These are phyloP conservation scores for Deinandra increscens DNA, from an alignment of 129 eudicot genomes.

Conservation along the genomic window DNA sequence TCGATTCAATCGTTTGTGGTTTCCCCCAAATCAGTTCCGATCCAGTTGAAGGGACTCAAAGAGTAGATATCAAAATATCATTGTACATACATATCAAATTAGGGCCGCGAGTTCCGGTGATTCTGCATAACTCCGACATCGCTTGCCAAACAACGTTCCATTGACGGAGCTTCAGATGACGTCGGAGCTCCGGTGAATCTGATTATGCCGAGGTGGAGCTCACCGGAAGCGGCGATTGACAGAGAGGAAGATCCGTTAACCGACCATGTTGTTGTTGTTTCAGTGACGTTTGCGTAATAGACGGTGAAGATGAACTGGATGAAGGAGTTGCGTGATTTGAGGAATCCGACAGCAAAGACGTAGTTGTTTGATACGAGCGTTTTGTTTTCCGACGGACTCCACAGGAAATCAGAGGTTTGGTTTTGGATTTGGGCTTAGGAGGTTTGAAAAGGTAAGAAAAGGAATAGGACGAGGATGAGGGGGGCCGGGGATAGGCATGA, in stretches of 20 bases:
- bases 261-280: conserved; percentile 52
- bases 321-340: conserved; percentile 27
- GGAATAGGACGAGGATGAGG: conserved; percentile 24
- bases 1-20: conserved; percentile 37
- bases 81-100: conserved; percentile 55
- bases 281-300: conserved; percentile 47
- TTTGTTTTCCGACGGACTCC: conserved; percentile 59
- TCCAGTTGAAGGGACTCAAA: conserved; percentile 55
- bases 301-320: conserved; percentile 55
- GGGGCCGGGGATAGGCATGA: conserved; percentile 15
- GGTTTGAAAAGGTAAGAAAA: conserved; percentile 21
- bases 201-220: conserved; percentile 46
- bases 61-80: too few relatives aligned
- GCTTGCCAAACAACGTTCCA: conserved; percentile 85
- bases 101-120: conserved; percentile 61
- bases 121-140: conserved; percentile 43
- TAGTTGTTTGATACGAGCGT: conserved; percentile 61
- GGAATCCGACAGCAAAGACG: conserved; percentile 75
- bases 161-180: not conserved
- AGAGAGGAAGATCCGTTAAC: conserved; percentile 43
- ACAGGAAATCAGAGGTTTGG: conserved; percentile 46
- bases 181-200: conserved; percentile 39
- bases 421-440: conserved; percentile 22
- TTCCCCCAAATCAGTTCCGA: conserved; percentile 29
- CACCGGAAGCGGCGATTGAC: conserved; percentile 49